Evolutionary conservation across 768 basidiomycete species (phyloP).

Genomic region (Termitomyces sp.): DNA sequence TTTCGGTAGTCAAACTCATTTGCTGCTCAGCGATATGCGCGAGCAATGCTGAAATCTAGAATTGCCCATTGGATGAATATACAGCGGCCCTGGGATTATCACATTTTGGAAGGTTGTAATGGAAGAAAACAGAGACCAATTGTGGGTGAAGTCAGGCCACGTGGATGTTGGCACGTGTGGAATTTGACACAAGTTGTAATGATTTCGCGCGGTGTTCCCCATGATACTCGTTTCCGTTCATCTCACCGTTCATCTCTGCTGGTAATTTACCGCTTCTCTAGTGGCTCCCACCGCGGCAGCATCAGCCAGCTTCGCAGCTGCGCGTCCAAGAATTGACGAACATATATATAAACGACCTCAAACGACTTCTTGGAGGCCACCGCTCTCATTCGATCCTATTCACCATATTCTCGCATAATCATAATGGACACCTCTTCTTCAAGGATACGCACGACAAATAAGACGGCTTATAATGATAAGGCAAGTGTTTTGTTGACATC

Average conservation of each 20-base stretch:
- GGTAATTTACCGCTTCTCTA: slow-evolving; percentile 1
- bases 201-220: not conserved
- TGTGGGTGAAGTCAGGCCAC: not conserved
- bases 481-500: not conserved
- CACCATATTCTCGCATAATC: not conserved
- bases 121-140: no score
- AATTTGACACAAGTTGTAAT: not conserved
- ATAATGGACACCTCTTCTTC: not conserved
- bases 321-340: not conserved
- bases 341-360: not conserved
- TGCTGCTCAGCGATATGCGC: not conserved
- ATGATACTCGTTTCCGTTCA: slow-evolving; percentile 1
- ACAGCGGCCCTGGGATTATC: not conserved
- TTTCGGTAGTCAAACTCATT: not conserved
- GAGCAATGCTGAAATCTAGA: not conserved
- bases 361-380: not conserved
- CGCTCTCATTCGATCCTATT: not conserved
- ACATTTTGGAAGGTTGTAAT: no score
- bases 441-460: not conserved
- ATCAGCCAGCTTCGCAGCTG: not conserved
- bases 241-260: slow-evolving; percentile 11
- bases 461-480: slow-evolving; percentile 1
- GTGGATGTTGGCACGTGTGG: not conserved
- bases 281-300: slow-evolving; percentile 1
- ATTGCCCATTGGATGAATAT: not conserved